Conservation (phyloP, 352 stramenopile species). For the Globisporangium middletonii region DNA sequence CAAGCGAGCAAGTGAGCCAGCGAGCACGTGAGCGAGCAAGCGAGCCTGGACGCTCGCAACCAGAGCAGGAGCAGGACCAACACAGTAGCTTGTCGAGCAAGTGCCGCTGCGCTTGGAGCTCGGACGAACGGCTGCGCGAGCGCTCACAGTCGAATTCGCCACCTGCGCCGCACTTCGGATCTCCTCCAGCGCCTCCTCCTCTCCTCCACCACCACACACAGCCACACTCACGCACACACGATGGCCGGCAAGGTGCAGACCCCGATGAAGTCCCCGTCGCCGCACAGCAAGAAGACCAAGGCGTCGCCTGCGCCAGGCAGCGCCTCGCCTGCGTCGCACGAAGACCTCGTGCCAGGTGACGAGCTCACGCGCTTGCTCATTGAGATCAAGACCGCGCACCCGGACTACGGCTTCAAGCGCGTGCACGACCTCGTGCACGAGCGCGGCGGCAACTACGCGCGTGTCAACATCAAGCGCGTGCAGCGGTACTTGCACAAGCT, state of each 20-base stretch:
- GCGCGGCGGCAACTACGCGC: conserved; percentile 26
- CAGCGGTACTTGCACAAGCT: conserved; percentile 34
- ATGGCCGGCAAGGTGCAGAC: conserved; percentile 1
- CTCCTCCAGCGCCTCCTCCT: neutral
- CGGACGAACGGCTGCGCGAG: neutral
- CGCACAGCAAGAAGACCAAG: conserved; percentile 6
- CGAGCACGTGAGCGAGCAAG: neutral
- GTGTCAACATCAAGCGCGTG: conserved; percentile 26
- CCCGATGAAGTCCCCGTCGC: conserved; percentile 11
- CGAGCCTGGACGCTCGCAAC: too few relatives aligned
- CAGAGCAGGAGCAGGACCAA: too few relatives aligned
- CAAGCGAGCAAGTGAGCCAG: neutral
- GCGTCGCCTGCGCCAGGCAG: conserved; percentile 1
- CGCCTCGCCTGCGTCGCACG: conserved; percentile 7
- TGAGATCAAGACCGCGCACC: conserved; percentile 36
- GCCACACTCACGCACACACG: neutral
- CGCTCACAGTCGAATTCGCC: conserved; percentile 2
- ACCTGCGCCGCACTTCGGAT: neutral
- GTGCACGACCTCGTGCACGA: conserved; percentile 24
- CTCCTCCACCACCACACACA: neutral
- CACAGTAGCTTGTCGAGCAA: neutral
- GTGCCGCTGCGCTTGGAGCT: neutral
- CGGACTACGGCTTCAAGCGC: conserved; percentile 29
- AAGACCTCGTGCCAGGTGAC: conserved; percentile 18
- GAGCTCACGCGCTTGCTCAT: conserved; percentile 29